Percentiles rank a stretch among this genome's conserved stretches.
These are phyloP conservation scores for Erucastrum elatum DNA, from an alignment of 345 rosid species.

Conservation along the genomic window DNA sequence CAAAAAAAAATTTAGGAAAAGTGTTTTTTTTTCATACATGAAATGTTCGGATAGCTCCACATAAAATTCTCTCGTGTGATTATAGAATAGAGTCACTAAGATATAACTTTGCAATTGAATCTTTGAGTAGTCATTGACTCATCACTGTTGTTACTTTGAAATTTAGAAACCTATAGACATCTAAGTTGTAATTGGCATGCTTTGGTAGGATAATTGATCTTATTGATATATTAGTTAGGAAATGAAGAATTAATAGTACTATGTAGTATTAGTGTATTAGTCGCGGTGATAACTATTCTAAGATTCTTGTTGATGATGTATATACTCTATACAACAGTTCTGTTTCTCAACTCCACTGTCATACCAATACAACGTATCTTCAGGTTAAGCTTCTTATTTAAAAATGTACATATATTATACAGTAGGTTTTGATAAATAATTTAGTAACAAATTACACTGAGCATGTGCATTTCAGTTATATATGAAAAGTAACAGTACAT, in stretches of 20 bases:
- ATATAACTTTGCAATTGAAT: background rate
- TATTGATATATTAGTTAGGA: background rate
- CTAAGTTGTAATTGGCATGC: background rate
- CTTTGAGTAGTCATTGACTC: background rate
- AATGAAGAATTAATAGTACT: background rate
- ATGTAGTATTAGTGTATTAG: background rate
- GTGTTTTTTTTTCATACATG: background rate
- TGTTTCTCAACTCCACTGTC: background rate
- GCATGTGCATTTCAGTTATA: background rate
- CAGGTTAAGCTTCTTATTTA: background rate
- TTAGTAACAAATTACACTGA: background rate
- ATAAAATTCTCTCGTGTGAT: background rate
- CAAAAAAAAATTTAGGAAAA: no score
- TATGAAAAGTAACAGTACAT: background rate
- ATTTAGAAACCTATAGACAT: background rate
- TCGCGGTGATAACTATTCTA: background rate
- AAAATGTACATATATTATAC: background rate
- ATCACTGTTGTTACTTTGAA: background rate
- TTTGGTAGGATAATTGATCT: no score
- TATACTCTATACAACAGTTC: background rate
- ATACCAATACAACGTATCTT: background rate
- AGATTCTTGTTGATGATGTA: background rate
- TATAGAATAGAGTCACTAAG: background rate
- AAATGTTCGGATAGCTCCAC: background rate
- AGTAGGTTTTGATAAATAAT: background rate